Evolutionary conservation across 371 early-diverging fungal species (phyloP).

Genomic region (Mortierella sp.): DNA sequence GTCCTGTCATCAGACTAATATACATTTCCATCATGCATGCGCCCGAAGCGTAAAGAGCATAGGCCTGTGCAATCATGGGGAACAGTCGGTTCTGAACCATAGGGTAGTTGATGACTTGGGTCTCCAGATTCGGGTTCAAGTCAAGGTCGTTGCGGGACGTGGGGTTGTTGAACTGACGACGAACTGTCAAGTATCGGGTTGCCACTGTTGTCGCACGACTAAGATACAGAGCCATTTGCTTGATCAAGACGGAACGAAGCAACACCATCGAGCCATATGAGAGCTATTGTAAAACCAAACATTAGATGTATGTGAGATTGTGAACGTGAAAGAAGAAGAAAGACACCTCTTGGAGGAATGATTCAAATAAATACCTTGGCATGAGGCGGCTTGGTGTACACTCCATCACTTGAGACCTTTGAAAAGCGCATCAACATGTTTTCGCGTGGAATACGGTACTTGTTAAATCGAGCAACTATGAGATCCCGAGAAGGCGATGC

Average conservation of each 20-base stretch:
- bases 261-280: slow-evolving; percentile 83
- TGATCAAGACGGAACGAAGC: slow-evolving; percentile 75
- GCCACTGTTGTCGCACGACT: slow-evolving; percentile 64
- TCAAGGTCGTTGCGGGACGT: slow-evolving; percentile 42
- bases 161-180: slow-evolving; percentile 62
- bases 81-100: slow-evolving; percentile 82
- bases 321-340: slow-evolving; percentile 55
- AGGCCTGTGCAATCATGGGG: slow-evolving; percentile 76
- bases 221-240: slow-evolving; percentile 61
- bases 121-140: slow-evolving; percentile 62
- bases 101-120: slow-evolving; percentile 81
- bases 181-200: slow-evolving; percentile 61
- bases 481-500: background rate
- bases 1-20: slow-evolving; percentile 63
- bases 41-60: slow-evolving; percentile 78
- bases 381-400: slow-evolving; percentile 74
- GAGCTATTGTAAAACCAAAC: slow-evolving; percentile 33
- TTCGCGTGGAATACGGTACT: slow-evolving; percentile 78
- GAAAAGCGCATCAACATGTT: slow-evolving; percentile 83
- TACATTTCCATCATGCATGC: slow-evolving; percentile 72
- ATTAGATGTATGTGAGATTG: slow-evolving; percentile 64
- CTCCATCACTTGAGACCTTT: slow-evolving; percentile 73
- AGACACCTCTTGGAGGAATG: slow-evolving; percentile 27
- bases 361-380: slow-evolving; percentile 56
- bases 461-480: slow-evolving; percentile 41